These are phyloP conservation scores for Hypoxylon crocopeplum DNA, from an alignment of 495 filamentous ascomycete species.

Conservation along the genomic window DNA sequence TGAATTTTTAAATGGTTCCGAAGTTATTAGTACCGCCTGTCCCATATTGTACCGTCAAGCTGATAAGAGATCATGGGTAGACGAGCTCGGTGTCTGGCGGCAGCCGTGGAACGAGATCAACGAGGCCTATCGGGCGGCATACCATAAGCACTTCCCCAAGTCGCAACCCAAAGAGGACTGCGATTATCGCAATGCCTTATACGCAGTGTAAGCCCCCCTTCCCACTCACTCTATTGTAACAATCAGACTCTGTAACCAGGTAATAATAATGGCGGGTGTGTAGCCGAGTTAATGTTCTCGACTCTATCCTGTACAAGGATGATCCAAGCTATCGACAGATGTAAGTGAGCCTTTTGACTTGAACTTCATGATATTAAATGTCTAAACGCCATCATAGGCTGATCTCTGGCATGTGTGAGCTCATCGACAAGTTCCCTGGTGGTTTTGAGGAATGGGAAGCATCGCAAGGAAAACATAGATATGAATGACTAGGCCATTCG, in stretches of 20 bases:
- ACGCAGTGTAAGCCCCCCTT: conserved; percentile 25
- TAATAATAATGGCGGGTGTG: neutral
- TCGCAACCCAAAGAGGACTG: conserved; percentile 39
- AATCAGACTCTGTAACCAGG: neutral
- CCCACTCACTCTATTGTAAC: neutral
- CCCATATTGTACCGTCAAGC: neutral
- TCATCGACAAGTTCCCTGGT: conserved; percentile 26
- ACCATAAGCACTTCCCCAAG: conserved; percentile 26
- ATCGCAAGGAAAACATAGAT: neutral
- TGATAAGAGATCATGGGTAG: conserved; percentile 6
- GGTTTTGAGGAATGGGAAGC: conserved; percentile 27
- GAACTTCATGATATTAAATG: neutral
- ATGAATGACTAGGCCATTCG: neutral
- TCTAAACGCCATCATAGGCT: conserved; percentile 14
- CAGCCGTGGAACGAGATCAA: conserved; percentile 31
- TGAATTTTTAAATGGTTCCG: neutral
- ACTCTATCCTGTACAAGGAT: conserved; percentile 33
- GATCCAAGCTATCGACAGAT: conserved; percentile 26
- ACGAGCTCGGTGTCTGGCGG: conserved; percentile 33
- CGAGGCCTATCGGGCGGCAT: conserved; percentile 23
- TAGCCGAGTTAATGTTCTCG: conserved; percentile 32
- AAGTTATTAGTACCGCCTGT: neutral
- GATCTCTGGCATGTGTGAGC: conserved; percentile 28
- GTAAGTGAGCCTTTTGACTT: conserved; percentile 5
- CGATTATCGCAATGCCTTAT: conserved; percentile 41